These are phyloP conservation scores for Epichloe hybrida DNA, from an alignment of 2,329 filamentous ascomycete species.

Conservation along the genomic window DNA sequence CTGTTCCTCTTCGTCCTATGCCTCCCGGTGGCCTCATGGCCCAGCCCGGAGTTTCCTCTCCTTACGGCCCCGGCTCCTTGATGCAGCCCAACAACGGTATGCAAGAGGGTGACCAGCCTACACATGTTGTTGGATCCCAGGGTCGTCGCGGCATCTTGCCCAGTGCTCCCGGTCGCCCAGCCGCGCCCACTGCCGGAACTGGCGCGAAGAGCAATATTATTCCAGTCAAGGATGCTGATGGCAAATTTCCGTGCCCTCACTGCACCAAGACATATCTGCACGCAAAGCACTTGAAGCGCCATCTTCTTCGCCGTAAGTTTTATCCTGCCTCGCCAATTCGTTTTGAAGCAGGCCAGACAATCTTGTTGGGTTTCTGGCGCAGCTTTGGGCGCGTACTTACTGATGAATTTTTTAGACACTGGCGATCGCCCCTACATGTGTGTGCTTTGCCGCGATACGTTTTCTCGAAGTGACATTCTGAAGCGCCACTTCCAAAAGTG, in stretches of 20 bases:
- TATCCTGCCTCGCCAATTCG: not conserved
- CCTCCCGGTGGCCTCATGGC: constrained; percentile 52
- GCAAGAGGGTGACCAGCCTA: constrained; percentile 52
- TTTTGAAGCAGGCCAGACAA: not conserved
- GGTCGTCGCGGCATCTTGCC: constrained; percentile 83
- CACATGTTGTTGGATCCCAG: constrained; percentile 90
- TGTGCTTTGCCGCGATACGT: constrained; percentile 93
- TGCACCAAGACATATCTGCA: constrained; percentile 98
- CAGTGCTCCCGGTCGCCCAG: constrained; percentile 74
- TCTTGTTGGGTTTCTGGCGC: not conserved
- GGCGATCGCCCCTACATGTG: constrained; percentile 98
- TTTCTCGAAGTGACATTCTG: constrained; percentile 92
- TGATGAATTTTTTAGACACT: constrained; percentile 52
- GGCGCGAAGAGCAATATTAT: constrained; percentile 69
- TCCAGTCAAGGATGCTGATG: constrained; percentile 88
- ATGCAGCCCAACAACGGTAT: constrained; percentile 44
- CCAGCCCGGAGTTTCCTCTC: constrained; percentile 41
- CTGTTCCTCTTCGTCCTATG: constrained; percentile 50
- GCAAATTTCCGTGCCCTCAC: constrained; percentile 95
- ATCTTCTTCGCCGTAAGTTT: constrained; percentile 85
- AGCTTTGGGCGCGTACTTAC: constrained; percentile 14
- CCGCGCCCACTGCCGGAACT: constrained; percentile 58
- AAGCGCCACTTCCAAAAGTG: constrained; percentile 99
- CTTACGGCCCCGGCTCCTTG: constrained; percentile 45
- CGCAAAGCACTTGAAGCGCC: constrained; percentile 93